phyloP scores from a whole-genome alignment of 768 basidiomycete species.

The Tricholoma hemisulphureum region DNA sequence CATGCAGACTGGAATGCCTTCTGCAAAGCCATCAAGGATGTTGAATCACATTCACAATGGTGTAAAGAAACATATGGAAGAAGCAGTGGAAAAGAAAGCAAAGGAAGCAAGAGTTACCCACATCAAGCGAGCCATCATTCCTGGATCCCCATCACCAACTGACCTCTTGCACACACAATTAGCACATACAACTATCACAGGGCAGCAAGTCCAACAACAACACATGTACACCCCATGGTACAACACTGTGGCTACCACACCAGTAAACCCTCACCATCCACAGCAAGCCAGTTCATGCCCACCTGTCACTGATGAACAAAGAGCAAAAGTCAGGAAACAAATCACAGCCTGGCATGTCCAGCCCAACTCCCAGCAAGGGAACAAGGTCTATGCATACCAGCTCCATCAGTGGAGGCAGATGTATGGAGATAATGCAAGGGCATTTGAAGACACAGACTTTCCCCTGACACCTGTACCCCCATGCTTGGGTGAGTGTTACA shows the following conservation, averaged over 20 bases:
- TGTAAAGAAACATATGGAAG: neutral
- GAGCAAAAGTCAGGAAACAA: neutral
- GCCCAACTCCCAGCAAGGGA: neutral
- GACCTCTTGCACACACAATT: neutral
- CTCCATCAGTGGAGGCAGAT: neutral
- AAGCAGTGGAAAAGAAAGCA: neutral
- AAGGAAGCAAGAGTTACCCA: neutral
- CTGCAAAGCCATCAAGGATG: slow-evolving; percentile 1
- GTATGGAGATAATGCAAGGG: neutral
- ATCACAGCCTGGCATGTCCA: neutral
- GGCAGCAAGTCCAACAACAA: neutral
- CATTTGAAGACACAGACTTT: neutral
- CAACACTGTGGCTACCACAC: neutral
- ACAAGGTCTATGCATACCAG: neutral
- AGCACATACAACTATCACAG: neutral
- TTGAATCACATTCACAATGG: neutral
- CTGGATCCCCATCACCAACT: neutral
- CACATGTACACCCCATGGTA: neutral
- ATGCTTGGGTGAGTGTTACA: too few relatives aligned
- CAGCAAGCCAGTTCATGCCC: neutral
- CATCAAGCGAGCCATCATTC: neutral
- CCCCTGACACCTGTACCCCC: neutral
- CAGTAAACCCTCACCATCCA: neutral
- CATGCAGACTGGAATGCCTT: neutral
- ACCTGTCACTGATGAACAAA: neutral